Evolutionary conservation across 306 rosid species (phyloP).

Genomic region (Chamaecrista fasciculata): DNA sequence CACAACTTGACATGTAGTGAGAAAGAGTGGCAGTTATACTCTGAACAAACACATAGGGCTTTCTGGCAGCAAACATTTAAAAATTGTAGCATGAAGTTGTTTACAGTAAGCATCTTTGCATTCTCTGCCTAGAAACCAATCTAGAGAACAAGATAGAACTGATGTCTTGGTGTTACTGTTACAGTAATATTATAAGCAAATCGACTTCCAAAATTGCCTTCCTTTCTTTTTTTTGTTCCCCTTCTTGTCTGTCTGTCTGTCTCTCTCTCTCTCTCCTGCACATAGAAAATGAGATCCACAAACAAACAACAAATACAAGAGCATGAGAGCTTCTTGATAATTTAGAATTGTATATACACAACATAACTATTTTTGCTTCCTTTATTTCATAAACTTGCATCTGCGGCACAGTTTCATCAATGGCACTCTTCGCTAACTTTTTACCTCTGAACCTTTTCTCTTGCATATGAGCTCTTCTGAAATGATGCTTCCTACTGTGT

Average conservation of each 20-base stretch:
- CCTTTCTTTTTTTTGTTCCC: not conserved
- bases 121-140: slow-evolving; percentile 16
- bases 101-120: slow-evolving; percentile 9
- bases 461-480: not conserved
- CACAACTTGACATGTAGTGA: not conserved
- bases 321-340: not conserved
- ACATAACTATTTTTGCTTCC: not conserved
- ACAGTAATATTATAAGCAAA: not conserved
- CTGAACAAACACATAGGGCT: not conserved
- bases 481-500: not conserved
- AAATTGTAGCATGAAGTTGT: slow-evolving; percentile 5
- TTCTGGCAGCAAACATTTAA: slow-evolving; percentile 17
- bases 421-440: not conserved
- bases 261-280: not conserved
- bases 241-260: not conserved
- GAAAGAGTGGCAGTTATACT: not conserved
- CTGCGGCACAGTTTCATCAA: not conserved
- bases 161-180: not conserved
- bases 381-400: not conserved
- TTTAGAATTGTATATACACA: not conserved
- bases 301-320: not conserved
- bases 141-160: not conserved
- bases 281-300: not conserved
- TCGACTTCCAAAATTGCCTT: not conserved
- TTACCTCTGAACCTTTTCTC: not conserved